Base-by-base conservation (phyloP, 2,329 filamentous ascomycete genomes). In the Epichloe typhina region DNA sequence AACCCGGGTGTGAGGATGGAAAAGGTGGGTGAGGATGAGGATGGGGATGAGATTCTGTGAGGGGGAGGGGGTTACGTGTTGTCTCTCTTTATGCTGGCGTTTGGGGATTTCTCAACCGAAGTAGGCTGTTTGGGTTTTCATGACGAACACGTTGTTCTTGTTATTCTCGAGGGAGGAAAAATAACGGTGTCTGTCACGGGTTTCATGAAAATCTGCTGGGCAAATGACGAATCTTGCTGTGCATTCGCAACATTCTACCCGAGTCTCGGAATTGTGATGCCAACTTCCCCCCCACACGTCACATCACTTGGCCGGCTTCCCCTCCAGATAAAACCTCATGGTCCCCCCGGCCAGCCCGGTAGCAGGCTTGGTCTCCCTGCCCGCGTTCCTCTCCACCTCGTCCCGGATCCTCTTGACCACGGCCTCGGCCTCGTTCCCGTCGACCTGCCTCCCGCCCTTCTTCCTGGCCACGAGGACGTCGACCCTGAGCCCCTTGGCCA, bases 401-500 rank as follows among this genome's bases (percentile, higher is more conserved):
- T 69, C 68, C 52, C 58, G 56, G 7, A 76, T 60, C 45, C 56
- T 63, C 44, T 53, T 55, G 31, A 91, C 59, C 43, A 90, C 64
- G 23, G 66, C 73, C 53, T 75, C 64, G 19, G 79, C 80, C 66
- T 90, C 83, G 23, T 81, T 78, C 38, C 61, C 59, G 0, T 85
- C 80, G 52, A 72, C 72, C 55, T 76, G 72, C 56, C 75, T 74
- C 52, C 74, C 74, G 58, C 75, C 77, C 73, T 83, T 90, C 64
- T 77, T 78, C 52, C 63, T 64, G n/a, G 80, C 79, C 46, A 96
- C 59, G 49, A 84, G 60, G 11, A 96, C 62, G 63, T 93, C 84
- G 19, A 96, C 88, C 62, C 75, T 81, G 63, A 78, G 76, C 1
- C 89, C 89, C 64, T 88, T 87, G 8, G 64, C 70, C 62, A 96